Percentiles rank a stretch among this genome's conserved stretches.
Evolutionary conservation across 2,329 filamentous ascomycete genomes (phyloP).

Genomic region (Aspergillus quadrilineatus): DNA sequence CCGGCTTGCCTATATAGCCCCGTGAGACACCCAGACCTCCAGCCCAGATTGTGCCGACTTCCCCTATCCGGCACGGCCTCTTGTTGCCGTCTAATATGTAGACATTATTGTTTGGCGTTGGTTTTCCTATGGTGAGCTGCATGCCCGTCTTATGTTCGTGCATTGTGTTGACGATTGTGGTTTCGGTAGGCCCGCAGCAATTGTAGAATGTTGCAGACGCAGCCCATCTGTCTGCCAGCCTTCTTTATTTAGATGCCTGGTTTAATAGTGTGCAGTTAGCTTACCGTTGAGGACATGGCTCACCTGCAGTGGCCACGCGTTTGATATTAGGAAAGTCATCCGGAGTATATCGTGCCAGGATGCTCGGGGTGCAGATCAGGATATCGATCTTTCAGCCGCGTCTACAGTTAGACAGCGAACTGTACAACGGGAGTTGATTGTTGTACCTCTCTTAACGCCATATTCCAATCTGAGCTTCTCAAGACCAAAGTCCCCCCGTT

Average conservation of each 20-base stretch:
- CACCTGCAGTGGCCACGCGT: constrained; percentile 11
- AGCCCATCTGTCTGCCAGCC: constrained; percentile 14
- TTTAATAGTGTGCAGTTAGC: not conserved
- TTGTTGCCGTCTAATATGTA: constrained; percentile 11
- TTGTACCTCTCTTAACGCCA: constrained; percentile 8
- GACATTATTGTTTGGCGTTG: constrained; percentile 14
- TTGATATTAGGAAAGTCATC: constrained; percentile 12
- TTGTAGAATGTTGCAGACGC: constrained; percentile 8
- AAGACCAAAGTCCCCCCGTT: constrained; percentile 11
- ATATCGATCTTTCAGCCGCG: constrained; percentile 6
- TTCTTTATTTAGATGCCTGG: not conserved
- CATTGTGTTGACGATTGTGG: constrained; percentile 16
- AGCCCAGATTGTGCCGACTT: constrained; percentile 14
- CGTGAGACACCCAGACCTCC: constrained; percentile 6
- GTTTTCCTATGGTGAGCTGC: constrained; percentile 12
- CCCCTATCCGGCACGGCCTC: constrained; percentile 2
- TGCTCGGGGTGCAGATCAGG: constrained; percentile 15
- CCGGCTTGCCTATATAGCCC: constrained; percentile 10
- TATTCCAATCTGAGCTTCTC: constrained; percentile 10
- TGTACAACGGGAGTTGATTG: no score
- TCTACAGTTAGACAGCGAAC: not conserved
- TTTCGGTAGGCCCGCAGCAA: constrained; percentile 15
- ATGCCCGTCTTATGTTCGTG: constrained; percentile 7
- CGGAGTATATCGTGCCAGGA: constrained; percentile 8
- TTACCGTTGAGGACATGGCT: constrained; percentile 14